Base-by-base conservation (phyloP, 176 grass and related monocot species). In the Calamus simplicifolius region DNA sequence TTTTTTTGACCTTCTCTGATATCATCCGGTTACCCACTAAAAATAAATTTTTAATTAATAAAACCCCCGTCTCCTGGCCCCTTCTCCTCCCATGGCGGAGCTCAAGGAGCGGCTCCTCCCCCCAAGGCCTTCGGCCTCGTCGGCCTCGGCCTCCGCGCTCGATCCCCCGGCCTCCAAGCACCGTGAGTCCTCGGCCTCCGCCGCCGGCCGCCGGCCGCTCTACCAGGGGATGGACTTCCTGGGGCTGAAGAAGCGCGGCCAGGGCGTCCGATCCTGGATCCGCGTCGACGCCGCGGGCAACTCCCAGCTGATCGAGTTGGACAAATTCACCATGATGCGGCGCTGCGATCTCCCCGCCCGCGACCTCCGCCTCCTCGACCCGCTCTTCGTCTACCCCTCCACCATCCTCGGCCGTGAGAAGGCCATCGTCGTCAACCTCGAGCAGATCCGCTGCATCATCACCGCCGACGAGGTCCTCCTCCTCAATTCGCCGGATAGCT, bases 311-410 rank as follows among this genome's bases (percentile, higher is more conserved):
- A 75, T 95, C 61, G 79, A 84, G 64, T 69, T 95, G 48, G 89
- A 86, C 54, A 95, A 95, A 75, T 75, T 86, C 78, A 83, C 89
- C 56, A 74, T 95, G 61, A 95, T 95, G 89, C 85, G 85, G 65
- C 79, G 78, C 1, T 86, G 87, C 66, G 82, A 95, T 75, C 79
- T 95, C 48, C 89, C 89, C 14, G 82, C 89, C n/a, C 78, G 89
- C 55, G 89, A 95, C 62, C 89, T 95, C 50, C 89, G 89, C 69
- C 85, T 95, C 69, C 85, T 95, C 65, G 89, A 95, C 66, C 89
- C 89, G 25, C 81, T 95, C 69, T 89, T 95, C 69, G 82, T 95
- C 31, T 95, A 89, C 75, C 89, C 89, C 7, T 85, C 82, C 21
- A 80, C 85, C 31, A 95, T 95, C 68, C 85, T 95, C 28, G 89